Evolutionary conservation across 768 basidiomycete genomes (phyloP).

Genomic region (Hericium erinaceus): DNA sequence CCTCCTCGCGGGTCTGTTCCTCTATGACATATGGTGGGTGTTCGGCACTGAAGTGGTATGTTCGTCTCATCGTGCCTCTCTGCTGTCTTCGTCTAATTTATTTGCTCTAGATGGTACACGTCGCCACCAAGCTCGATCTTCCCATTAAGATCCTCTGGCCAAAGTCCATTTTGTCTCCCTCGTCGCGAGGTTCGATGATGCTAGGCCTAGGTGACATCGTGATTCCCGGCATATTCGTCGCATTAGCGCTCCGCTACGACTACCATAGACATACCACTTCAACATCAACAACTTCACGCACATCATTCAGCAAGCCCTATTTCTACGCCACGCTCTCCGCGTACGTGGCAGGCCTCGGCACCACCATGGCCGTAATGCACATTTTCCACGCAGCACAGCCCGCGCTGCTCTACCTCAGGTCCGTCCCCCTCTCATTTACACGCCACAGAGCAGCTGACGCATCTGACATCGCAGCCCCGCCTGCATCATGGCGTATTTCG

Average conservation of each 20-base stretch:
- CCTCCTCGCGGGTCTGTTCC: conserved; percentile 73
- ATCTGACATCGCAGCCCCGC: conserved; percentile 43
- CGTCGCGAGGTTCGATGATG: conserved; percentile 66
- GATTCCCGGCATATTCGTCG: conserved; percentile 60
- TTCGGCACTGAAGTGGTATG: conserved; percentile 81
- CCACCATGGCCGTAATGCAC: conserved; percentile 86
- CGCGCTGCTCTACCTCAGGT: conserved; percentile 88
- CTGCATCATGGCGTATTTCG: conserved; percentile 61
- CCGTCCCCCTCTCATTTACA: conserved; percentile 14
- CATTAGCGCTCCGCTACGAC: conserved; percentile 84
- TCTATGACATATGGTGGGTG: conserved; percentile 96
- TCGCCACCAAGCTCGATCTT: conserved; percentile 81
- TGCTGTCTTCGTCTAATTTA: background rate
- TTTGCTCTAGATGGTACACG: conserved; percentile 72
- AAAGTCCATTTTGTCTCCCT: conserved; percentile 45
- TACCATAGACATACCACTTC: conserved; percentile 32
- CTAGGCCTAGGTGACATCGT: conserved; percentile 89
- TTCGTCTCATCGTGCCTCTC: conserved; percentile 4
- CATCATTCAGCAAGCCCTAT: conserved; percentile 56
- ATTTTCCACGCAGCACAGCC: conserved; percentile 71
- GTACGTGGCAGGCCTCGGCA: conserved; percentile 63
- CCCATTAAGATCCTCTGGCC: conserved; percentile 93
- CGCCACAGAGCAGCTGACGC: background rate
- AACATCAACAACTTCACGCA: conserved; percentile 5
- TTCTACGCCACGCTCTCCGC: conserved; percentile 61